Conservation (phyloP, 2,329 filamentous ascomycete genomes). For the Diaporthe humulicola region DNA sequence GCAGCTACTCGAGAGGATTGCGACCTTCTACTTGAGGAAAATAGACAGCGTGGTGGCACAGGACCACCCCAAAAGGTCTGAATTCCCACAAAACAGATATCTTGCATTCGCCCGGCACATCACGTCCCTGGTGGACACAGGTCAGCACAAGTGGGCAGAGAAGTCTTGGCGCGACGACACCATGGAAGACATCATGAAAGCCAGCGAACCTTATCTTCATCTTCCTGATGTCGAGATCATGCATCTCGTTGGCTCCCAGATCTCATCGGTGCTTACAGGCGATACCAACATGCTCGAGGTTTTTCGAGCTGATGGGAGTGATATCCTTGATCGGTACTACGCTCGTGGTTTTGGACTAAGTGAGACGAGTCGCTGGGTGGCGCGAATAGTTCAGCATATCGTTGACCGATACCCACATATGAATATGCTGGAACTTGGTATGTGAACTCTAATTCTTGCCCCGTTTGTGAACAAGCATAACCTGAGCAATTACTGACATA, state of each 20-base stretch:
- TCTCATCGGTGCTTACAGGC: slow-evolving; percentile 39
- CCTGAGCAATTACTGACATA: neutral
- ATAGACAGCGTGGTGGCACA: slow-evolving; percentile 27
- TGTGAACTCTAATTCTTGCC: neutral
- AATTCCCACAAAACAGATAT: slow-evolving; percentile 34
- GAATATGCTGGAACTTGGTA: slow-evolving; percentile 50
- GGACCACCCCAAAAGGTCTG: slow-evolving; percentile 21
- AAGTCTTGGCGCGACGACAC: slow-evolving; percentile 31
- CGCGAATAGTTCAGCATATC: slow-evolving; percentile 22
- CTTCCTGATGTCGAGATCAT: slow-evolving; percentile 41
- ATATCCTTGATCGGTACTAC: slow-evolving; percentile 6
- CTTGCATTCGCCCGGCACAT: slow-evolving; percentile 38
- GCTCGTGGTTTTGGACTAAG: slow-evolving; percentile 21
- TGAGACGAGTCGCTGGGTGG: slow-evolving; percentile 30
- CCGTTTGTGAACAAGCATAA: neutral
- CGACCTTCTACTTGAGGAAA: slow-evolving; percentile 39
- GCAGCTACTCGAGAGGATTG: slow-evolving; percentile 36
- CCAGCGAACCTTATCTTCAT: slow-evolving; percentile 23
- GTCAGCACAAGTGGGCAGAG: neutral
- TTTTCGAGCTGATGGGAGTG: slow-evolving; percentile 32
- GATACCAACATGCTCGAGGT: slow-evolving; percentile 49
- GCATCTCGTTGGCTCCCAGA: slow-evolving; percentile 39
- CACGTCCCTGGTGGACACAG: neutral
- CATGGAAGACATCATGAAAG: slow-evolving; percentile 1
- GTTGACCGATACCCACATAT: slow-evolving; percentile 32